Percentiles rank a stretch among this genome's conserved stretches.
These are phyloP conservation scores for Clonostachys rhizophaga DNA, from an alignment of 2,329 filamentous ascomycete genomes.

Conservation along the genomic window DNA sequence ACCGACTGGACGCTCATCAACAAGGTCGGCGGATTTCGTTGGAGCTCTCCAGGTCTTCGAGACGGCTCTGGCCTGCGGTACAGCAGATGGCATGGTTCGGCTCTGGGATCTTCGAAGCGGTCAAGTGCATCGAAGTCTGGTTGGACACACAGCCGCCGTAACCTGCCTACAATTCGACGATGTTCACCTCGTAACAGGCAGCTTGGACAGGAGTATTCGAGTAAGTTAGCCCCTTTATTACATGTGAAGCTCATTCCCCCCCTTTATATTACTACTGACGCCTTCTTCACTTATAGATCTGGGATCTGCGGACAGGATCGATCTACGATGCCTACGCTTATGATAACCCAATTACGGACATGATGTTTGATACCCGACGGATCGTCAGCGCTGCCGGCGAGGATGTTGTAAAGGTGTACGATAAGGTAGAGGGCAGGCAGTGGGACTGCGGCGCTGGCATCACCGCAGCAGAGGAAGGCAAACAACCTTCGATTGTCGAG, in stretches of 20 bases:
- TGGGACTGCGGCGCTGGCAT: conserved; percentile 94
- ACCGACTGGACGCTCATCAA: conserved; percentile 57
- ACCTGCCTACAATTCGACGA: conserved; percentile 96
- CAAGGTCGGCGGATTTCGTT: conserved; percentile 81
- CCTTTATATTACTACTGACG: neutral
- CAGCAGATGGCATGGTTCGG: conserved; percentile 93
- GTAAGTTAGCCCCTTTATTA: conserved; percentile 52
- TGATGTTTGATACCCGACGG: conserved; percentile 92
- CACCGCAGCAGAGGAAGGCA: conserved; percentile 60
- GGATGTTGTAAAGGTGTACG: conserved; percentile 94
- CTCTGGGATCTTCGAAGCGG: conserved; percentile 96
- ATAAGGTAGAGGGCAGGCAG: conserved; percentile 91
- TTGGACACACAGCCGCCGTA: conserved; percentile 92
- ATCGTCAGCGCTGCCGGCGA: conserved; percentile 91
- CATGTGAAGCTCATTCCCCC: neutral
- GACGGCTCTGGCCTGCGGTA: conserved; percentile 90
- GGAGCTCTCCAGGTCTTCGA: conserved; percentile 95
- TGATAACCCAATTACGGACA: conserved; percentile 83
- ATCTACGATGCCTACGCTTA: conserved; percentile 97
- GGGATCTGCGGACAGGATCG: conserved; percentile 93
- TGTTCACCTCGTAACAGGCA: conserved; percentile 89
- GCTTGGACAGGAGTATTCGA: conserved; percentile 85
- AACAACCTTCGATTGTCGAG: conserved; percentile 68
- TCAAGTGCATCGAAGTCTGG: conserved; percentile 92
- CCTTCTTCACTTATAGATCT: conserved; percentile 65